phyloP scores from a whole-genome alignment of 306 rosid genomes.

The Cicer chorassanicum region DNA sequence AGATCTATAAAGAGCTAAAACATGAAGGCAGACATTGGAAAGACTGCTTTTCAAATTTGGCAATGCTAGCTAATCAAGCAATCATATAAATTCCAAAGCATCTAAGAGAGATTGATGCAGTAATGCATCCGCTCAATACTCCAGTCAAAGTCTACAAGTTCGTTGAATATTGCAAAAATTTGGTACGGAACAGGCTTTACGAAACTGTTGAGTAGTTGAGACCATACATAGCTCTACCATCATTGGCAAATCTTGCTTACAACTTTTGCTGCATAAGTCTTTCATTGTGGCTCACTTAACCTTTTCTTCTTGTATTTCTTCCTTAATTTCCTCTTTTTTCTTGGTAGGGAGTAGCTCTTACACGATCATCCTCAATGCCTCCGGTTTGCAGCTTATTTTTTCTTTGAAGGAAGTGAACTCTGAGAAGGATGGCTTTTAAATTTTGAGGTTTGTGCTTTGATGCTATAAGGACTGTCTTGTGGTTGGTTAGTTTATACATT shows the following conservation, averaged over 20 bases:
- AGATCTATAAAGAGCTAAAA: too few relatives aligned
- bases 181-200: too few relatives aligned
- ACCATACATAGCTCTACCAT: background rate
- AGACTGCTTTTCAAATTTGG: too few relatives aligned
- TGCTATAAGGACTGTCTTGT: background rate
- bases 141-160: too few relatives aligned
- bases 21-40: too few relatives aligned
- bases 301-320: background rate
- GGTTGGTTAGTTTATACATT: background rate
- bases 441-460: background rate
- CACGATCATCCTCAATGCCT: background rate
- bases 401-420: background rate
- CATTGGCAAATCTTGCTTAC: background rate
- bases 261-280: background rate
- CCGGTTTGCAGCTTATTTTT: background rate
- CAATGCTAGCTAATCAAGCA: too few relatives aligned
- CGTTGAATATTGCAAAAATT: too few relatives aligned
- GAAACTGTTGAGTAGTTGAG: too few relatives aligned
- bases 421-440: background rate
- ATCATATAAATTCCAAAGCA: too few relatives aligned
- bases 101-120: too few relatives aligned
- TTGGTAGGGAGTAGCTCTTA: background rate
- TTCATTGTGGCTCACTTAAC: background rate
- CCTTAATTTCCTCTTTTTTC: background rate
- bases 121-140: too few relatives aligned